Evolutionary conservation across 192 early-diverging fungal genomes (phyloP), one percentile per base, ranked within the genome.

Genomic region (Gigaspora rosea): DNA sequence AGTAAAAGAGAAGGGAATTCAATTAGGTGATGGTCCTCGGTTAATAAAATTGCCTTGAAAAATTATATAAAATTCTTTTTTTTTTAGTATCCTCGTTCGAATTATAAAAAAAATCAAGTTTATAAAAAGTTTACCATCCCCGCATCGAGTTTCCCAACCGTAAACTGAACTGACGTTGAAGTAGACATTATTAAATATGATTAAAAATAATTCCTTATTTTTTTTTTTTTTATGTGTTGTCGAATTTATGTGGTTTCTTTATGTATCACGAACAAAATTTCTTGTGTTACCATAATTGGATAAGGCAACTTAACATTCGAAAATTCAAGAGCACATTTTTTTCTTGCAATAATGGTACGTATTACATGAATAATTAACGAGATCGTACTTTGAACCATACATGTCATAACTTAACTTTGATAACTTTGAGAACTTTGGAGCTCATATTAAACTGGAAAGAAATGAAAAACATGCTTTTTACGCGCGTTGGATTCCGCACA

Each of bases 1-100:
- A 99, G 87, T 32, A 99, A 93, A 11, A 96, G 86, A 8, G 98
- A 93, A 3, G 98, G 98, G 78, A 99, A 98, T 84, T 99, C 97
- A 73, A 99, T 96, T 22, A 98, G 88, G 85, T 99, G 97, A 87
- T 99, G 95, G 82, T 98, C 94, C 78, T 95, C 96, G 35, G 97
- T 98, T 59, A 99, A 85, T 54, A 99, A 87, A 79, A 96, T 94
- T 41, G 95, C 94, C 85, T 86, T 63, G 4, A 22, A 22, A 7
- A 59, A 32, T n/a, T 47, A 52, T 32, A 46, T 12, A 22, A 41
- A 46, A 32, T 27, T 27, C 27, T 15, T 49, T 61, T 41, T n/a
- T 36, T 32, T 74, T 58, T 36, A 74, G 56, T 35, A n/a, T 36
- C 46, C 46, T 27, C 47, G 57, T 27, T 72, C 6, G 15, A 47